Evolutionary conservation across 2,329 filamentous ascomycete species (phyloP).

Genomic region (Penicillium sp.): DNA sequence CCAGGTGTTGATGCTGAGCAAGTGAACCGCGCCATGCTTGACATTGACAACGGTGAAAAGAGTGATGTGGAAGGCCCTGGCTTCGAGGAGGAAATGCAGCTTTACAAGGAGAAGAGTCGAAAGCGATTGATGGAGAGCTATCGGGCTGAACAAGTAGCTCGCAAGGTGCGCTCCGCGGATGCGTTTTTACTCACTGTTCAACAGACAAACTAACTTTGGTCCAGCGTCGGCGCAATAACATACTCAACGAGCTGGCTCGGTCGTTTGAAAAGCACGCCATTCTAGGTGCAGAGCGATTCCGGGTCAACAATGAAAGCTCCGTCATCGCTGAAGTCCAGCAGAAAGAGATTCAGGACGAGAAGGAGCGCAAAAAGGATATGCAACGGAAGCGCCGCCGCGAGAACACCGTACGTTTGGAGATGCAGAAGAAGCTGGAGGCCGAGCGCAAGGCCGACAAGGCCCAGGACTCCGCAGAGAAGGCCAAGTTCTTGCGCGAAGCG

Average conservation of each 20-base stretch:
- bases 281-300: conserved; percentile 74
- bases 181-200: background rate
- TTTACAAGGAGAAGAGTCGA: conserved; percentile 57
- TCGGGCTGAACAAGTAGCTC: conserved; percentile 64
- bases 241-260: conserved; percentile 59
- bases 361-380: conserved; percentile 99
- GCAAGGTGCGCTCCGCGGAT: conserved; percentile 56
- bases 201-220: background rate
- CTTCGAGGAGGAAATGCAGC: conserved; percentile 57
- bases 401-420: conserved; percentile 88
- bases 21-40: conserved; percentile 67
- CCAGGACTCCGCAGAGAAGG: conserved; percentile 78
- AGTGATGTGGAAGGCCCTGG: conserved; percentile 61
- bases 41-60: conserved; percentile 60
- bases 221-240: conserved; percentile 62
- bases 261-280: conserved; percentile 70
- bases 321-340: conserved; percentile 86
- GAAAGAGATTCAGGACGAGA: conserved; percentile 88
- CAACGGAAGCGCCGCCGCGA: conserved; percentile 94
- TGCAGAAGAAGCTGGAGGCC: conserved; percentile 78
- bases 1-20: conserved; percentile 60
- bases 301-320: conserved; percentile 74
- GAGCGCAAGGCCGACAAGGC: conserved; percentile 76
- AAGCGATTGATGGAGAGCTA: conserved; percentile 73
- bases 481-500: conserved; percentile 80